These are phyloP conservation scores for Aspergillus ustus DNA, from an alignment of 2,329 filamentous ascomycete genomes.

Conservation along the genomic window DNA sequence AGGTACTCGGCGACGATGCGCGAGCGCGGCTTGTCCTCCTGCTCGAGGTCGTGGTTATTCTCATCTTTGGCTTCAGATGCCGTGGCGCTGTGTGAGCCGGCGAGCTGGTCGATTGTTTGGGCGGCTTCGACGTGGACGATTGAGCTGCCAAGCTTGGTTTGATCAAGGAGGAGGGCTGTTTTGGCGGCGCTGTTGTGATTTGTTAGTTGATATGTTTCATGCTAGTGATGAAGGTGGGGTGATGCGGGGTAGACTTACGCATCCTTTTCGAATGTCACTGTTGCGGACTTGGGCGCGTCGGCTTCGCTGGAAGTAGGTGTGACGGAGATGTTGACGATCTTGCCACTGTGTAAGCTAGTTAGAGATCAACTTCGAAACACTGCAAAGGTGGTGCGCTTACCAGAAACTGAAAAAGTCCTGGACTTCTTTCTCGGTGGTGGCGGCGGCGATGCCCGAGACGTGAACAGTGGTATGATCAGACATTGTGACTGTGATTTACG, in stretches of 20 bases:
- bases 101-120: slow-evolving; percentile 67
- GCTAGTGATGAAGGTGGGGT: slow-evolving; percentile 8
- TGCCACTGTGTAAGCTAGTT: slow-evolving; percentile 66
- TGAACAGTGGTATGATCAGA: slow-evolving; percentile 69
- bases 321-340: slow-evolving; percentile 83
- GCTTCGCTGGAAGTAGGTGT: slow-evolving; percentile 59
- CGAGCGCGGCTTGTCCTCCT: slow-evolving; percentile 95
- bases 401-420: slow-evolving; percentile 97
- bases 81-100: slow-evolving; percentile 63
- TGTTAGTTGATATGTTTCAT: slow-evolving; percentile 5
- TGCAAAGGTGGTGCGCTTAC: slow-evolving; percentile 55
- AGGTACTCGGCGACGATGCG: slow-evolving; percentile 97
- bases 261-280: slow-evolving; percentile 96
- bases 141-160: slow-evolving; percentile 82
- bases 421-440: slow-evolving; percentile 88
- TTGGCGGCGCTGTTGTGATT: slow-evolving; percentile 69
- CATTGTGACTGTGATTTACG: slow-evolving; percentile 50
- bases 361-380: neutral
- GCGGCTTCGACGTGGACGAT: slow-evolving; percentile 79
- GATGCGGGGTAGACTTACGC: slow-evolving; percentile 57
- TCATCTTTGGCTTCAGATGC: slow-evolving; percentile 59
- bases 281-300: slow-evolving; percentile 76
- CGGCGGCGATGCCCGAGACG: slow-evolving; percentile 83
- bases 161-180: slow-evolving; percentile 94
- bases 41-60: slow-evolving; percentile 71